Conservation (phyloP, 352 stramenopile species). For the Phytopythium vexans region DNA sequence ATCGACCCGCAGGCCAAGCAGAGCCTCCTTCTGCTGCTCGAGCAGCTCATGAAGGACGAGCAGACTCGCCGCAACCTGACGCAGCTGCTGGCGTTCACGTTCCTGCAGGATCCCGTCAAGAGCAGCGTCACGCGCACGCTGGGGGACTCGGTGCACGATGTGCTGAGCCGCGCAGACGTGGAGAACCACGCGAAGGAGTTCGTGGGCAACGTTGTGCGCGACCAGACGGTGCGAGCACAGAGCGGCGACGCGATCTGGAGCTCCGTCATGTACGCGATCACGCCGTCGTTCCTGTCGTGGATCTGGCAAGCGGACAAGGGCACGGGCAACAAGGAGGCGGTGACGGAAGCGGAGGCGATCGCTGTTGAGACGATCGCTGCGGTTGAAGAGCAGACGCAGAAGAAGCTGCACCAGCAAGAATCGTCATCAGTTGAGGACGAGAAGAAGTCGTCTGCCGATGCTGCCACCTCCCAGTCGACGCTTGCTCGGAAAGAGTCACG, state of each 20-base stretch:
- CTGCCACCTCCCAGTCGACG: conserved; percentile 1
- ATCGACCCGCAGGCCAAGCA: conserved; percentile 45
- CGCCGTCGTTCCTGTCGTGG: conserved; percentile 70
- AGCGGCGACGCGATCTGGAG: conserved; percentile 78
- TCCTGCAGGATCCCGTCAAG: conserved; percentile 68
- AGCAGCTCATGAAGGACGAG: conserved; percentile 63
- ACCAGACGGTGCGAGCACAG: conserved; percentile 79
- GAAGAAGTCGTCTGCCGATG: background rate
- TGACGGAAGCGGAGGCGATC: conserved; percentile 16
- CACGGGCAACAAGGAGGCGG: conserved; percentile 6
- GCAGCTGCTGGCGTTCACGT: conserved; percentile 60
- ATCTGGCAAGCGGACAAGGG: conserved; percentile 42
- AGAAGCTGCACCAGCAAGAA: conserved; percentile 17
- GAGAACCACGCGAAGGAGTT: conserved; percentile 85
- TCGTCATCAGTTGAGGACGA: conserved; percentile 6
- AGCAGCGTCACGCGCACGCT: conserved; percentile 51
- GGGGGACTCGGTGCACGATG: conserved; percentile 65
- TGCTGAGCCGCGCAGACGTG: conserved; percentile 70
- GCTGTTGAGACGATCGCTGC: conserved; percentile 30
- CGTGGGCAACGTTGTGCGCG: conserved; percentile 68
- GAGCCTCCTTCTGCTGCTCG: conserved; percentile 48
- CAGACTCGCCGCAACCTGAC: conserved; percentile 49
- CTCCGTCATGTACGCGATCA: conserved; percentile 79
- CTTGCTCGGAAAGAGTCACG: conserved; percentile 6
- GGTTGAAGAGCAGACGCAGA: conserved; percentile 24